A percentile compares a stretch with the other conserved stretches of the same genome.
phyloP scores from a whole-genome alignment of 805 yeast genomes.

The Starmerella floris region DNA sequence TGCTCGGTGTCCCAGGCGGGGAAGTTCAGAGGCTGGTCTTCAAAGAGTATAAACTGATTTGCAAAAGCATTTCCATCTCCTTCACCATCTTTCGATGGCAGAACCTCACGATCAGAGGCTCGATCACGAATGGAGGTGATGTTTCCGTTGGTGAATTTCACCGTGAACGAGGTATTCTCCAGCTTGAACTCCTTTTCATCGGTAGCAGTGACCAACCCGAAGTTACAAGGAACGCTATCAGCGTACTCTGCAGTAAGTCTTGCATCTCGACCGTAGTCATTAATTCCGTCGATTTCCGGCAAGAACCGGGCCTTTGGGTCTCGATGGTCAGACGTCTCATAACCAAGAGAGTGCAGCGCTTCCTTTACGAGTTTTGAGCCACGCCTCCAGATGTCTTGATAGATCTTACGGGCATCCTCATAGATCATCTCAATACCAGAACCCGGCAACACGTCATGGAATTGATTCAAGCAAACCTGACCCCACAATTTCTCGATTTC shows the following conservation, averaged over 20 bases:
- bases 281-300: slow-evolving; percentile 14
- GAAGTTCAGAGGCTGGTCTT: slow-evolving; percentile 81
- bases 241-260: slow-evolving; percentile 5
- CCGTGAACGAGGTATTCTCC: slow-evolving; percentile 49
- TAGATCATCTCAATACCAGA: slow-evolving; percentile 90
- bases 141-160: slow-evolving; percentile 47
- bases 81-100: slow-evolving; percentile 41
- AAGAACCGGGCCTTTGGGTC: slow-evolving; percentile 9
- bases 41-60: slow-evolving; percentile 67
- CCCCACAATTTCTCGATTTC: slow-evolving; percentile 72
- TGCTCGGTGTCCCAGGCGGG: slow-evolving; percentile 98
- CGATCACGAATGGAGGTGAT: slow-evolving; percentile 53
- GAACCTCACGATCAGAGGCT: slow-evolving; percentile 44
- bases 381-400: slow-evolving; percentile 41
- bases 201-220: not conserved
- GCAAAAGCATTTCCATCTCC: slow-evolving; percentile 35
- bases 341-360: slow-evolving; percentile 37
- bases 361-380: slow-evolving; percentile 41
- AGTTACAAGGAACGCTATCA: not conserved
- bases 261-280: slow-evolving; percentile 2
- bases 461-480: slow-evolving; percentile 76
- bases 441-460: slow-evolving; percentile 97
- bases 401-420: slow-evolving; percentile 74
- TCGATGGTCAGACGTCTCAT: slow-evolving; percentile 5
- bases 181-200: slow-evolving; percentile 27